Evolutionary conservation across 768 basidiomycete genomes (phyloP), one percentile per base, ranked within the genome.

Genomic region (Boletus subcaerulescens): DNA sequence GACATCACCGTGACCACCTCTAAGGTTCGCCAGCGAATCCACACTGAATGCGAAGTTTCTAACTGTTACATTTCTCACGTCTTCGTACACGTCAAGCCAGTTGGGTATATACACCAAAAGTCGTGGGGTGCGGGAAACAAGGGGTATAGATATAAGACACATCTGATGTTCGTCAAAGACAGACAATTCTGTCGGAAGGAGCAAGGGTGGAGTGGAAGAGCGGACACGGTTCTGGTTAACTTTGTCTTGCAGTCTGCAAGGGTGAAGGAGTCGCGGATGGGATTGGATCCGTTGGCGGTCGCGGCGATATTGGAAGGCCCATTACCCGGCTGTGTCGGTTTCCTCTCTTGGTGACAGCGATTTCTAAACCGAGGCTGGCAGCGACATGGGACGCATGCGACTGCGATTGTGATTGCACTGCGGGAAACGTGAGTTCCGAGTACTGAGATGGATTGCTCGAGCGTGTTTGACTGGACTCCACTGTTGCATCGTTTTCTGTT

Each of bases 341-440:
- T 22, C 80, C 78, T 60, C 80, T 79, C 56, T 82, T 82, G 24
- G 74, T 74, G 13, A 83, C 75, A 6, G 80, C 73, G 22, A 91
- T 78, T 64, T 87, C 86, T 52, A 92, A 70, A n/a, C 89, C 89
- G 58, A 84, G 80, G 48, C 76, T 81, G 17, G 85, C 84, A 15
- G 90, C 90, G 42, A 78, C 75, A 51, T 74, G 71, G 29, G 86
- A 78, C 5, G 87, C 87, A 53, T 76, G 75, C 17, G 82, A 80
- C 29, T 76, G 76, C 15, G 83, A 80, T 29, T 68, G 68, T 53
- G 73, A 58, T 54, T 79, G 52, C 71, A 49, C 17, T 66, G 49
- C 65, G 64, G n/a, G 75, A 71, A 43, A 47, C 24, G 62, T 61
- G 40, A 59, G 44, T 31, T 66, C 64, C 14, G 48, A 29, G 41